A percentile compares a stretch with the other conserved stretches of the same genome.
Conservation (phyloP, 116 monocot species). For the Cymodocea nodosa region DNA sequence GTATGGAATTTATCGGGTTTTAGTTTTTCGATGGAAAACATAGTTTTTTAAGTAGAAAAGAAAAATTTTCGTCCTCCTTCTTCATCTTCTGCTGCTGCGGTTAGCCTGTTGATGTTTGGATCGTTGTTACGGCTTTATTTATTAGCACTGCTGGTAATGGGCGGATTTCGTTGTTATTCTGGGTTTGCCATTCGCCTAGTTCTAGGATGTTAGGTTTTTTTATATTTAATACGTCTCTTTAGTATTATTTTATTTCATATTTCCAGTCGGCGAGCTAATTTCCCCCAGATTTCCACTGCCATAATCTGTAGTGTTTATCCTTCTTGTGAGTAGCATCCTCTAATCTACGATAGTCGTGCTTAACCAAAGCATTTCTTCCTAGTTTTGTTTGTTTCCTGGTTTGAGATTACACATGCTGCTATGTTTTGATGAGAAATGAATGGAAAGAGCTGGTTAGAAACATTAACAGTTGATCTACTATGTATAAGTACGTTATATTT, state of each 20-base stretch:
- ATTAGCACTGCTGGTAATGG: neutral
- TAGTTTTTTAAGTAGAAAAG: neutral
- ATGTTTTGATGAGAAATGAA: no score
- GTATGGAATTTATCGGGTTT: neutral
- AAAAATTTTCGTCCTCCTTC: neutral
- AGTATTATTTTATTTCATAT: neutral
- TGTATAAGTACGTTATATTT: no score
- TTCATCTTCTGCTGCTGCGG: no score
- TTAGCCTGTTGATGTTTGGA: neutral
- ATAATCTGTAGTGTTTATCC: neutral
- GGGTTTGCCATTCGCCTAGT: neutral
- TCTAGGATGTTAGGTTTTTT: neutral
- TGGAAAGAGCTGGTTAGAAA: no score
- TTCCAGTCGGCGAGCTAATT: neutral
- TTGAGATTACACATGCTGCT: neutral
- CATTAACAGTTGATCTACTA: no score
- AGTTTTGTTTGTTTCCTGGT: neutral
- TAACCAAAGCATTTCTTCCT: neutral
- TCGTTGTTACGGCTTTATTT: neutral
- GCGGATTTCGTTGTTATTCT: neutral
- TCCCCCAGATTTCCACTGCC: neutral
- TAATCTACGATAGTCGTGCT: neutral
- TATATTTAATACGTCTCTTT: neutral
- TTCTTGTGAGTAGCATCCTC: neutral
- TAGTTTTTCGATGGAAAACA: neutral